phyloP scores from a whole-genome alignment of 805 yeast species.

The Gaillardinia entomophila region DNA sequence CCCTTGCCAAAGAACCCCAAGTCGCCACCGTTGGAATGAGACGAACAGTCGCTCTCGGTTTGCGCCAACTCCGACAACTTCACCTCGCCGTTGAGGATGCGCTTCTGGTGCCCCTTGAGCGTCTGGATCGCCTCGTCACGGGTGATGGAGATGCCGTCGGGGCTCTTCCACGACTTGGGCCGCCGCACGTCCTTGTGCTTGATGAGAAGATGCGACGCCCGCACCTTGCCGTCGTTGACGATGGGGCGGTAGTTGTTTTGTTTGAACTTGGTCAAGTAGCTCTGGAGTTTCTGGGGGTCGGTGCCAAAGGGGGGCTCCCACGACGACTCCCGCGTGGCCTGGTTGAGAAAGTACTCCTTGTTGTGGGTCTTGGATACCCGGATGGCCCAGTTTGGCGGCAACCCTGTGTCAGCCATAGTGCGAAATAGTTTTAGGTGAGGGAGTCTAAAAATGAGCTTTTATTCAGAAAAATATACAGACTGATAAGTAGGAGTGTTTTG shows the following conservation, averaged over 20 bases:
- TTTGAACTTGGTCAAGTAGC: conserved; percentile 43
- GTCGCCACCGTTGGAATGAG: conserved; percentile 86
- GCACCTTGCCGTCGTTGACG: conserved; percentile 50
- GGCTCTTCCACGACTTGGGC: conserved; percentile 86
- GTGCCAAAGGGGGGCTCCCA: conserved; percentile 94
- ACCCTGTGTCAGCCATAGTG: conserved; percentile 55
- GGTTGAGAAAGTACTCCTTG: conserved; percentile 77
- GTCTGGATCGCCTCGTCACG: conserved; percentile 79
- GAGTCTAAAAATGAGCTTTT: too few relatives aligned
- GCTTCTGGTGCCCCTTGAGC: conserved; percentile 49
- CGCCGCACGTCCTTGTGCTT: conserved; percentile 82
- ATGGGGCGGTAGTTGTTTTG: conserved; percentile 41
- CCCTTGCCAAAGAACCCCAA: conserved; percentile 85
- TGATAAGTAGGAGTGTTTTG: too few relatives aligned
- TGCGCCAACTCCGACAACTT: conserved; percentile 68
- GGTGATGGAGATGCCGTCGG: conserved; percentile 63
- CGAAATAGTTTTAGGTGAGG: too few relatives aligned
- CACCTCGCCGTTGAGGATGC: conserved; percentile 58
- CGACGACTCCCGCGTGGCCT: conserved; percentile 61
- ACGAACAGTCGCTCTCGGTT: conserved; percentile 84
- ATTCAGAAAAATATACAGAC: too few relatives aligned
- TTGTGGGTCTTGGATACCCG: conserved; percentile 73
- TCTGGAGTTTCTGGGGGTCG: conserved; percentile 51
- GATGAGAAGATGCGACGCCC: conserved; percentile 76
- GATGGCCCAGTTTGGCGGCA: conserved; percentile 83